Percentiles rank a stretch among this genome's conserved stretches.
phyloP scores from a whole-genome alignment of 805 yeast genomes.

The Yarrowia sp. region DNA sequence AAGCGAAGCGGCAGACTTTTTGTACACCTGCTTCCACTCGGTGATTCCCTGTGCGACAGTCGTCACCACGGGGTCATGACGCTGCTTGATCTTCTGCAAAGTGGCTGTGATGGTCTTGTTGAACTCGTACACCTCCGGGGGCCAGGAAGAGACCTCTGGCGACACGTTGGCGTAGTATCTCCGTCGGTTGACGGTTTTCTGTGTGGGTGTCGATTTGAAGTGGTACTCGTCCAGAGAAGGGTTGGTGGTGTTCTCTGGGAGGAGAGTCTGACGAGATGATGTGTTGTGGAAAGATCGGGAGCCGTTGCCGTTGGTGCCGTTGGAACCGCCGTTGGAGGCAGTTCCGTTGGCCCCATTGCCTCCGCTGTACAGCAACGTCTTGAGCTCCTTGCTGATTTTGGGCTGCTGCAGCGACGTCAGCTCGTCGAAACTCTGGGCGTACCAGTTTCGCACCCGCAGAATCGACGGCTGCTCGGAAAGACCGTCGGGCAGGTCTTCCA shows the following conservation, averaged over 20 bases:
- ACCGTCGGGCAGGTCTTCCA: constrained; percentile 76
- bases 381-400: constrained; percentile 44
- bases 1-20: constrained; percentile 55
- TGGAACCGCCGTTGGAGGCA: not conserved
- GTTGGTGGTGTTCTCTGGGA: constrained; percentile 29
- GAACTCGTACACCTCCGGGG: constrained; percentile 69
- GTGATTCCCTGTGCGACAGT: constrained; percentile 90
- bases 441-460: constrained; percentile 78
- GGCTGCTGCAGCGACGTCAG: constrained; percentile 66
- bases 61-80: constrained; percentile 91
- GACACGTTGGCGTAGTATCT: constrained; percentile 53
- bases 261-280: constrained; percentile 22
- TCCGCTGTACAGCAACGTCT: constrained; percentile 35
- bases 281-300: constrained; percentile 8
- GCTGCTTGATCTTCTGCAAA: constrained; percentile 65
- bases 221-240: constrained; percentile 28
- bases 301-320: constrained; percentile 2
- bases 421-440: constrained; percentile 82
- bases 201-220: constrained; percentile 19
- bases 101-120: constrained; percentile 65
- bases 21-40: constrained; percentile 70
- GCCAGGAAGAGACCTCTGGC: constrained; percentile 60
- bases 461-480: constrained; percentile 72
- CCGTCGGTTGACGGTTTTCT: constrained; percentile 31
- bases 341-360: constrained; percentile 25